Conservation (phyloP, 2,329 filamentous ascomycete genomes). For the Clonostachys rosea region DNA sequence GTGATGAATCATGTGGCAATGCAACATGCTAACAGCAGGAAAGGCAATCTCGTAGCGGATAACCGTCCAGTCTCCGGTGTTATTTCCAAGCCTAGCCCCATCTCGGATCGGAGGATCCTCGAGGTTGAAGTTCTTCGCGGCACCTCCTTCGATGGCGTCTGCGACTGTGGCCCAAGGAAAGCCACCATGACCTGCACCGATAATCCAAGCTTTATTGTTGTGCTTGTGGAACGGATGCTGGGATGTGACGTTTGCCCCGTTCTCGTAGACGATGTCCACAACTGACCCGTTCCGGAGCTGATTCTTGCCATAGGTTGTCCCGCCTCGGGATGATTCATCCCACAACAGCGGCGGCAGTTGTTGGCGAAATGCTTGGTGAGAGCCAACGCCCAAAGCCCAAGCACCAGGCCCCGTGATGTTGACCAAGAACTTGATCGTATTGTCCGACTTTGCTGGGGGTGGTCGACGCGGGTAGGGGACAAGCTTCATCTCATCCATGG, state of each 20-base stretch:
- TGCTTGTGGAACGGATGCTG: slow-evolving; percentile 62
- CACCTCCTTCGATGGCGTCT: slow-evolving; percentile 40
- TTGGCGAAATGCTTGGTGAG: slow-evolving; percentile 10
- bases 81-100: slow-evolving; percentile 3
- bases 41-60: slow-evolving; percentile 47
- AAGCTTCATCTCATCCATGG: slow-evolving; percentile 36
- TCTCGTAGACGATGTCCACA: slow-evolving; percentile 48
- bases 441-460: slow-evolving; percentile 34
- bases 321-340: slow-evolving; percentile 23
- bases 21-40: slow-evolving; percentile 49
- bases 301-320: slow-evolving; percentile 17
- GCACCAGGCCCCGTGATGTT: slow-evolving; percentile 35
- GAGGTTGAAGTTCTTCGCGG: slow-evolving; percentile 48
- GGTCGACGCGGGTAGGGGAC: slow-evolving; percentile 41
- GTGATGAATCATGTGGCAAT: slow-evolving; percentile 53
- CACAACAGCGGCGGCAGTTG: slow-evolving; percentile 30
- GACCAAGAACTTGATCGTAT: slow-evolving; percentile 38
- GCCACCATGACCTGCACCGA: slow-evolving; percentile 43
- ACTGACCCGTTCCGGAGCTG: slow-evolving; percentile 32
- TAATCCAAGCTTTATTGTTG: slow-evolving; percentile 52
- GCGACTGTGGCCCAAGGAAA: slow-evolving; percentile 50
- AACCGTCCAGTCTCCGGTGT: slow-evolving; percentile 31
- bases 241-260: slow-evolving; percentile 33
- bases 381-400: slow-evolving; percentile 43
- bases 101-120: slow-evolving; percentile 50